These are phyloP conservation scores for Pezicula rhizophila DNA, from an alignment of 2,329 filamentous ascomycete species.

Conservation along the genomic window DNA sequence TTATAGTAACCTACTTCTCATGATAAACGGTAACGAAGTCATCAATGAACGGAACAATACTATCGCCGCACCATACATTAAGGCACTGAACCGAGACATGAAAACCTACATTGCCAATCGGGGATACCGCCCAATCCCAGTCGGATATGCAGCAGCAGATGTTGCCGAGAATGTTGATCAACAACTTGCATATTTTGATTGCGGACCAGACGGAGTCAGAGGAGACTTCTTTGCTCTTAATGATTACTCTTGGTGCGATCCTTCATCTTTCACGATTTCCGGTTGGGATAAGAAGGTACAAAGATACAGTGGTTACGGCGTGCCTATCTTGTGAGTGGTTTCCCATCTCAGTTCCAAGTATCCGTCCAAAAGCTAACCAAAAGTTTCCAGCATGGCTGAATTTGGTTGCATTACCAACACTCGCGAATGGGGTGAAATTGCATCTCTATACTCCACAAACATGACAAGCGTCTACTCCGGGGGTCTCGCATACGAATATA, in stretches of 20 bases:
- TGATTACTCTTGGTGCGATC: slow-evolving; percentile 62
- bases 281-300: slow-evolving; percentile 66
- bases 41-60: slow-evolving; percentile 49
- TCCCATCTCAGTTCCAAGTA: neutral
- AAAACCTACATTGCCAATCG: slow-evolving; percentile 44
- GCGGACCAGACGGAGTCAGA: slow-evolving; percentile 58
- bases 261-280: slow-evolving; percentile 50
- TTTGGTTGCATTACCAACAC: slow-evolving; percentile 82
- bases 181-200: slow-evolving; percentile 70
- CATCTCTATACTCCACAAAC: slow-evolving; percentile 69
- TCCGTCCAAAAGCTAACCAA: neutral
- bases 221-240: slow-evolving; percentile 64
- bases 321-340: slow-evolving; percentile 44
- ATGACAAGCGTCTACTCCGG: slow-evolving; percentile 96
- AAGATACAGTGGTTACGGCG: slow-evolving; percentile 60
- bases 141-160: slow-evolving; percentile 59
- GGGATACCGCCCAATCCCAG: slow-evolving; percentile 44
- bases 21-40: slow-evolving; percentile 46
- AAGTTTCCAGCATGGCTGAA: slow-evolving; percentile 60
- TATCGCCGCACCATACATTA: slow-evolving; percentile 47
- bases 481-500: slow-evolving; percentile 94
- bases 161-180: slow-evolving; percentile 62
- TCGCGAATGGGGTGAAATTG: slow-evolving; percentile 76
- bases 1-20: slow-evolving; percentile 60
- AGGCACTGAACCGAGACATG: slow-evolving; percentile 53